Evolutionary conservation across 2,329 filamentous ascomycete genomes (phyloP).

Genomic region (Cryphonectria nitschkei): DNA sequence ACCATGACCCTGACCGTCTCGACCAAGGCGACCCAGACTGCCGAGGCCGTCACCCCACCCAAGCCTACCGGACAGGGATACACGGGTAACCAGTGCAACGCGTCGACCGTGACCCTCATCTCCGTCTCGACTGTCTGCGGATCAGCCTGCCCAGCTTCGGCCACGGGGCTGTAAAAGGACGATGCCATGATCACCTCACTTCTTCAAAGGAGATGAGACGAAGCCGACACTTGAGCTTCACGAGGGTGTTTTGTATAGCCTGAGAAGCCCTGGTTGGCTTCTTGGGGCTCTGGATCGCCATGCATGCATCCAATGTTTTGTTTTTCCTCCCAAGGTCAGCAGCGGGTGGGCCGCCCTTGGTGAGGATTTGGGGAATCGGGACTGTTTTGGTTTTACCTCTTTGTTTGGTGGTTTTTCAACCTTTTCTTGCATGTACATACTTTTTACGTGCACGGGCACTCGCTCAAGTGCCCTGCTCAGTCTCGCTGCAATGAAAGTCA

Average conservation of each 20-base stretch:
- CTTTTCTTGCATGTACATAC: constrained; percentile 15
- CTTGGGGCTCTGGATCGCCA: neutral
- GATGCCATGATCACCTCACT: neutral
- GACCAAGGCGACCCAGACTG: constrained; percentile 14
- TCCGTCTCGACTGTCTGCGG: constrained; percentile 26
- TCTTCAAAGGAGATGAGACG: neutral
- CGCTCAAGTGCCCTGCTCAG: neutral
- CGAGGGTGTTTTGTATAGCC: neutral
- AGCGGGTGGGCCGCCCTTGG: neutral
- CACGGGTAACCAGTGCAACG: constrained; percentile 19
- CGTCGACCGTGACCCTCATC: constrained; percentile 26
- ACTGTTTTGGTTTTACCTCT: neutral
- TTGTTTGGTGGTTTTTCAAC: neutral
- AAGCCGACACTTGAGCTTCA: neutral
- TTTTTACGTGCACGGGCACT: neutral
- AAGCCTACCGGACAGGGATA: constrained; percentile 15
- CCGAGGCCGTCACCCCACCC: constrained; percentile 12
- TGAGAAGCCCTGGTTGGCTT: constrained; percentile 10
- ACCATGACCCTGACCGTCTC: constrained; percentile 27
- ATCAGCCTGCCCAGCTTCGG: constrained; percentile 11
- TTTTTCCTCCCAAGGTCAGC: neutral
- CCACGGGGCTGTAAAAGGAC: constrained; percentile 8
- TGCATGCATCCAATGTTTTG: neutral
- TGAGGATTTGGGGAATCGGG: neutral
- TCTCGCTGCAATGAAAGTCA: neutral